Percentiles rank a stretch among this genome's conserved stretches.
Evolutionary conservation across 2,329 filamentous ascomycete genomes (phyloP).

Genomic region (Dryadomyces quercivorus): DNA sequence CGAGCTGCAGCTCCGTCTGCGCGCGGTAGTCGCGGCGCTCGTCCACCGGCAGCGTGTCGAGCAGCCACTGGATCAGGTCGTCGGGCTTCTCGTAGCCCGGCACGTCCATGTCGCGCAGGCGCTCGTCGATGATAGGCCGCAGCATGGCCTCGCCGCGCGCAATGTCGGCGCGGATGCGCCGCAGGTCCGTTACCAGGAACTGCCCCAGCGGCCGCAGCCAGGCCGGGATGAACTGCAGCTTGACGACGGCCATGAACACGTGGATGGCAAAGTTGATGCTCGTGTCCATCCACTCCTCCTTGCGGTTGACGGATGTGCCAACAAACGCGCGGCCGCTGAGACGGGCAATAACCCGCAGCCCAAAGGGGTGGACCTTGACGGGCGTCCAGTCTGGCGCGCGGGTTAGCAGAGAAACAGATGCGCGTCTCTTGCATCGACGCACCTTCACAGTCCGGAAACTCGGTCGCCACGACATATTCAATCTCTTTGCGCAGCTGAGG

Average conservation of each 20-base stretch:
- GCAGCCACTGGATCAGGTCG: constrained; percentile 32
- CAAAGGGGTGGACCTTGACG: constrained; percentile 38
- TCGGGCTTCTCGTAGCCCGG: constrained; percentile 24
- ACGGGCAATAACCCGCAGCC: constrained; percentile 38
- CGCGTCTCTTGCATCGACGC: constrained; percentile 1
- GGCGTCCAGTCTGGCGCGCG: constrained; percentile 38
- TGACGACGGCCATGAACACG: constrained; percentile 33
- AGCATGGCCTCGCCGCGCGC: constrained; percentile 29
- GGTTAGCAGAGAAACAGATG: not conserved
- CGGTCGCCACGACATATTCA: constrained; percentile 30
- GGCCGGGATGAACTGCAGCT: constrained; percentile 38
- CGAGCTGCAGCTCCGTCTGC: constrained; percentile 30
- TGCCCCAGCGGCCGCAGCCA: constrained; percentile 35
- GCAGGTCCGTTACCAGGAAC: constrained; percentile 32
- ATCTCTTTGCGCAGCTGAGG: constrained; percentile 34
- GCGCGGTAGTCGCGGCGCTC: constrained; percentile 25
- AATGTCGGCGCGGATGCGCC: constrained; percentile 31
- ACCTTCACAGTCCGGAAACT: constrained; percentile 35
- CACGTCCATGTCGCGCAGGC: constrained; percentile 27
- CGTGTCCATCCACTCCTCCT: constrained; percentile 41
- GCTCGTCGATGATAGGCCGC: constrained; percentile 32
- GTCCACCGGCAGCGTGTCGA: constrained; percentile 25
- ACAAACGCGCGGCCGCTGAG: constrained; percentile 42
- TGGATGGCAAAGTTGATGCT: constrained; percentile 37
- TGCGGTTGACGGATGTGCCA: constrained; percentile 34